Evolutionary conservation across 768 basidiomycete genomes (phyloP), one percentile per base, ranked within the genome.

Genomic region (Strobilomyces echinocephalus): DNA sequence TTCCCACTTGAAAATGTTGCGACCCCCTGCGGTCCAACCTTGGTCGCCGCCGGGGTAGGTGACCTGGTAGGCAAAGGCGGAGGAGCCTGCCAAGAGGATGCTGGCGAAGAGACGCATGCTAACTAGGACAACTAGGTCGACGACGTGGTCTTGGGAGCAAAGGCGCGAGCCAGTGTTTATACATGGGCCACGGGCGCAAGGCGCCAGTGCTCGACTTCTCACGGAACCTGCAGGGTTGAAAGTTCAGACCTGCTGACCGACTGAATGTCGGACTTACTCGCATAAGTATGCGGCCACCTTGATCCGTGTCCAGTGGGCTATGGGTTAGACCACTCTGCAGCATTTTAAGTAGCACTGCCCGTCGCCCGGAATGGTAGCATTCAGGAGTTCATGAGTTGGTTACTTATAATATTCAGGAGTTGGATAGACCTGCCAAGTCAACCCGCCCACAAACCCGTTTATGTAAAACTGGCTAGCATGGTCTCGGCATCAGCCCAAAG

Each of bases 401-500:
- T n/a, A n/a, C n/a, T n/a, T n/a, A 4, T 24, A 24, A 2, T 4
- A 24, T 24, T 24, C 24, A 24, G 24, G 24, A 24, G 24, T 24
- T 24, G 24, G 24, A 2, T 24, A 24, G 4, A 24, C 4, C 2
- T 24, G 24, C 24, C 2, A 24, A 24, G 24, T 24, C 4, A 24
- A 24, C 24, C 24, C 24, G 24, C 24, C 24, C 24, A 24, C 24
- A 24, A 24, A 24, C 24, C 24, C 24, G 24, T 24, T 24, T 24
- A 24, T 24, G 24, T 24, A 24, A 24, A 24, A 24, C 24, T 24
- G 24, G 24, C 24, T 24, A 24, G 4, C 24, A 24, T 24, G 24
- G 24, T 24, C 24, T 84, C 82, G 20, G 85, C 88, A 62, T 91
- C 89, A 68, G 72, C 72, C 90, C 89, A 93, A 39, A 93, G 69